These are phyloP conservation scores for Spergularia bocconei DNA, from an alignment of 148 eudicot species.

Conservation along the genomic window DNA sequence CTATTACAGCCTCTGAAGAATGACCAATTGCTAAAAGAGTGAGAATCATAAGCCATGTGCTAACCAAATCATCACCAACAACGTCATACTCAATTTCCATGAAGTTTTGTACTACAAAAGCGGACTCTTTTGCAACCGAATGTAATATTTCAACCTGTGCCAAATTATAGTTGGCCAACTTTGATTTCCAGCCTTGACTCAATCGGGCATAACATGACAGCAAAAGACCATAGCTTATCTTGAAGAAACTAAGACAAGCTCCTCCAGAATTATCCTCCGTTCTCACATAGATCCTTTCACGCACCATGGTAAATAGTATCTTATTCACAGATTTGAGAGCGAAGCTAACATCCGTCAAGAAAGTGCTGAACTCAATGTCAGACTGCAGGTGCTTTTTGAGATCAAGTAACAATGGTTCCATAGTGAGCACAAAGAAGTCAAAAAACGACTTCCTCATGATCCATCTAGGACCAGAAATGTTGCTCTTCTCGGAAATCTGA, in stretches of 20 bases:
- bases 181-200: conserved; percentile 36
- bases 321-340: conserved; percentile 55
- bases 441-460: conserved; percentile 58
- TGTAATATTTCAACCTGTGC: conserved; percentile 28
- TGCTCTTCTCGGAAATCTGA: conserved; percentile 30
- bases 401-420: conserved; percentile 63
- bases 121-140: conserved; percentile 52
- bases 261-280: conserved; percentile 72
- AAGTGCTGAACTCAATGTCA: conserved; percentile 39
- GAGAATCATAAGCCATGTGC: conserved; percentile 69
- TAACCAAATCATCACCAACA: conserved; percentile 71
- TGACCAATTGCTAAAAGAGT: conserved; percentile 44
- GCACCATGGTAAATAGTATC: conserved; percentile 44
- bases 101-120: conserved; percentile 44
- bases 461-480: conserved; percentile 32
- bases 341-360: conserved; percentile 33
- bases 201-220: conserved; percentile 50
- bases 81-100: conserved; percentile 83
- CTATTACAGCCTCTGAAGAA: conserved; percentile 36
- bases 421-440: conserved; percentile 69
- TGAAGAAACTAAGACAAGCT: conserved; percentile 72
- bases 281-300: conserved; percentile 58
- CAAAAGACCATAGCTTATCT: conserved; percentile 43
- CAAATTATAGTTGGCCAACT: conserved; percentile 19
- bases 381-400: conserved; percentile 36